Evolutionary conservation across 768 basidiomycete species (phyloP).

Genomic region (Dioszegia crocea): DNA sequence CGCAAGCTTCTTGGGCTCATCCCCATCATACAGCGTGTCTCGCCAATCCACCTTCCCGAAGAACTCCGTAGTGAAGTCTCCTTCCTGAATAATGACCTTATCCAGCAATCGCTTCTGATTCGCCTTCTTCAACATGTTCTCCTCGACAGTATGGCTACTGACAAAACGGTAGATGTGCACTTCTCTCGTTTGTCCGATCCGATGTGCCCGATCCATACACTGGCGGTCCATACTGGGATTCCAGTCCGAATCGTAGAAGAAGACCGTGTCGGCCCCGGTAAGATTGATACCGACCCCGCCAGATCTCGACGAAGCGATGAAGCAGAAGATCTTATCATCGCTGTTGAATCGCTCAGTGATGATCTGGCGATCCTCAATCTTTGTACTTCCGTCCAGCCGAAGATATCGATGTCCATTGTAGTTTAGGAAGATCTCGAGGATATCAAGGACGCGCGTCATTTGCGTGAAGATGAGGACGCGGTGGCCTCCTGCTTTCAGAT

Average conservation of each 20-base stretch:
- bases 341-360: conserved; percentile 54
- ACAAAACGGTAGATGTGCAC: conserved; percentile 96
- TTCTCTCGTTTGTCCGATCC: conserved; percentile 51
- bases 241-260: conserved; percentile 54
- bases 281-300: conserved; percentile 81
- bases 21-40: conserved; percentile 62
- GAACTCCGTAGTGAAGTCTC: conserved; percentile 64
- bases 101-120: conserved; percentile 93
- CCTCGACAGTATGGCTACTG: conserved; percentile 69
- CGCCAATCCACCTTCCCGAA: conserved; percentile 68
- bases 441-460: conserved; percentile 91
- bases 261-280: conserved; percentile 54
- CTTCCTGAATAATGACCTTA: conserved; percentile 84
- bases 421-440: conserved; percentile 87
- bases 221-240: conserved; percentile 54
- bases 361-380: conserved; percentile 75
- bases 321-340: conserved; percentile 51
- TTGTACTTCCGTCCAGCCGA: conserved; percentile 89
- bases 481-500: conserved; percentile 81
- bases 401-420: conserved; percentile 90
- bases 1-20: background rate
- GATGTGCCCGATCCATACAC: conserved; percentile 53
- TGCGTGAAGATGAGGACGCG: conserved; percentile 93
- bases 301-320: conserved; percentile 53
- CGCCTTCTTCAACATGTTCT: conserved; percentile 93